A percentile compares a stretch with the other conserved stretches of the same genome.
Evolutionary conservation across 306 rosid genomes (phyloP).

Genomic region (Arachis stenosperma): DNA sequence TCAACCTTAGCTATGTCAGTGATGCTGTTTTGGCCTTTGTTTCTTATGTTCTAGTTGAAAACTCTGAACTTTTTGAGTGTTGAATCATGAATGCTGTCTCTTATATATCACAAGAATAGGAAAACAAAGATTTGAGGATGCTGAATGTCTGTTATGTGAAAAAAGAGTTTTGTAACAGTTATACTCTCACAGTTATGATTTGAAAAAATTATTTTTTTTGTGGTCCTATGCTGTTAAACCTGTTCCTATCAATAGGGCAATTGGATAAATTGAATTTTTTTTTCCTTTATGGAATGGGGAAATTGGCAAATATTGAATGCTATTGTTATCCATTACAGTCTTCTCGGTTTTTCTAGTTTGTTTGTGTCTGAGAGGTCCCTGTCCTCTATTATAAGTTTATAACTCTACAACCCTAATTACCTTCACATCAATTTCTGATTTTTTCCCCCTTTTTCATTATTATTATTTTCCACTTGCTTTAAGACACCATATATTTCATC

Average conservation of each 20-base stretch:
- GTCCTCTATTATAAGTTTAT: conserved; percentile 44
- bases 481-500: conserved; percentile 48
- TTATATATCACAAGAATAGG: conserved; percentile 17
- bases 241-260: conserved; percentile 45
- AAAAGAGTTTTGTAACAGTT: conserved; percentile 30
- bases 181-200: conserved; percentile 5
- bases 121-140: conserved; percentile 20
- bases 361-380: conserved; percentile 57
- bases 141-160: conserved; percentile 27
- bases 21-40: conserved; percentile 12
- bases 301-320: conserved; percentile 42
- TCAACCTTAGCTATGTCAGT: background rate
- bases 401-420: conserved; percentile 57
- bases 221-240: conserved; percentile 63
- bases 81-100: conserved; percentile 36
- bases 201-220: conserved; percentile 36
- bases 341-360: conserved; percentile 55
- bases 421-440: conserved; percentile 29
- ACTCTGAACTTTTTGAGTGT: conserved; percentile 18
- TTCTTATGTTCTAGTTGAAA: background rate
- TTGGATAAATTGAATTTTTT: conserved; percentile 45
- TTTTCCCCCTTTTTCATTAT: too few relatives aligned
- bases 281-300: conserved; percentile 36
- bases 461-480: conserved; percentile 12
- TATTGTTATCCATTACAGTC: conserved; percentile 46